A percentile compares a stretch with the other conserved stretches of the same genome.
Conservation (phyloP, 345 rosid genomes). For the Kernera saxatilis region DNA sequence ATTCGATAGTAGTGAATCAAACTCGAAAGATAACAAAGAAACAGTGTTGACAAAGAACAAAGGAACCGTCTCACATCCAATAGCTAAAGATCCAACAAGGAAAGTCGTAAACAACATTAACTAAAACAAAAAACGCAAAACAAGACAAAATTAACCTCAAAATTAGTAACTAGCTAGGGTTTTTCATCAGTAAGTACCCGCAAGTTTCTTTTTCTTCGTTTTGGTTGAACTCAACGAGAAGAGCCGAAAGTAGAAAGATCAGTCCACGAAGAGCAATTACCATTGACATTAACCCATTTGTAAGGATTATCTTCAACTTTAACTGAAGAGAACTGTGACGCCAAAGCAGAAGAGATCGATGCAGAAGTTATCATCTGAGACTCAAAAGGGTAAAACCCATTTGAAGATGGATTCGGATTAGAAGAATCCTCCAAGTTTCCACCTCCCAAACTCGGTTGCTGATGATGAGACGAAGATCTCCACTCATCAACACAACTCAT, state of each 20-base stretch:
- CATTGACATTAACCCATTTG: conserved; percentile 31
- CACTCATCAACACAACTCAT: conserved; percentile 27
- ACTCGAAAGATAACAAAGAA: conserved; percentile 7
- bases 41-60: conserved; percentile 4
- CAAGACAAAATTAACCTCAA: conserved; percentile 15
- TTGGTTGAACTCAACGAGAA: conserved; percentile 24
- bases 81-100: not conserved
- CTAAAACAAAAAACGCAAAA: conserved; percentile 1
- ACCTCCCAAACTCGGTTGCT: conserved; percentile 6
- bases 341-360: conserved; percentile 25
- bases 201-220: not conserved
- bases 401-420: conserved; percentile 13
- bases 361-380: conserved; percentile 21
- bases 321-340: conserved; percentile 29
- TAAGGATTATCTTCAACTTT: conserved; percentile 36
- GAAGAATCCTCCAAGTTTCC: conserved; percentile 23
- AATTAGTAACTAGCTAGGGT: conserved; percentile 25
- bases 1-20: not conserved
- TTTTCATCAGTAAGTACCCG: conserved; percentile 9
- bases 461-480: conserved; percentile 14
- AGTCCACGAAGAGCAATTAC: conserved; percentile 29
- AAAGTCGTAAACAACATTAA: conserved; percentile 1
- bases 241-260: conserved; percentile 31
- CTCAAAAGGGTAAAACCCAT: conserved; percentile 30
- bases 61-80: conserved; percentile 13